These are phyloP conservation scores for Barnettozyma populi DNA, from an alignment of 805 yeast genomes.

Conservation along the genomic window DNA sequence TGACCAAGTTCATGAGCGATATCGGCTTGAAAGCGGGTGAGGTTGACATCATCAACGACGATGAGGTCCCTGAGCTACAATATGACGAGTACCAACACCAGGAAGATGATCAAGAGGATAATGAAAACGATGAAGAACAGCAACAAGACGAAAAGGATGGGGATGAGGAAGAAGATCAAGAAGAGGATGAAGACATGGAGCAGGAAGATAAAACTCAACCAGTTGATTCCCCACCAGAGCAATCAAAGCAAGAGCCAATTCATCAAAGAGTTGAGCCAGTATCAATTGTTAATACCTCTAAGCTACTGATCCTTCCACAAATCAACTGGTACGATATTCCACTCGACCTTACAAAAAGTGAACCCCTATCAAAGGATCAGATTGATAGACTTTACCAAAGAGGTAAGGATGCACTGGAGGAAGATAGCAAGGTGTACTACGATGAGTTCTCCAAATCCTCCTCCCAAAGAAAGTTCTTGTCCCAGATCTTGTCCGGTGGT, in stretches of 20 bases:
- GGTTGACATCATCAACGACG: constrained; percentile 29
- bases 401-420: constrained; percentile 60
- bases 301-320: constrained; percentile 53
- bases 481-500: constrained; percentile 87
- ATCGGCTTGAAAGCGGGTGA: constrained; percentile 51
- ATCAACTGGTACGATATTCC: constrained; percentile 75
- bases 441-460: constrained; percentile 70
- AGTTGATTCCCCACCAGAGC: constrained; percentile 11
- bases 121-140: constrained; percentile 24
- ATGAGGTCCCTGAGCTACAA: constrained; percentile 37
- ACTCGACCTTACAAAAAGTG: constrained; percentile 26
- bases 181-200: constrained; percentile 11
- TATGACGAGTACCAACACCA: constrained; percentile 32
- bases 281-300: constrained; percentile 47
- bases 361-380: constrained; percentile 41
- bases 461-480: constrained; percentile 81
- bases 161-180: constrained; percentile 16
- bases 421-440: constrained; percentile 65
- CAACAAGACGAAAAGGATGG: constrained; percentile 28
- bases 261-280: constrained; percentile 28
- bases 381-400: constrained; percentile 55
- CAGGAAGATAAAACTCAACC: constrained; percentile 13
- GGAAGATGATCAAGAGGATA: constrained; percentile 27
- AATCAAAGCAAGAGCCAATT: constrained; percentile 20
- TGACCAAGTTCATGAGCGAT: constrained; percentile 56